phyloP scores from a whole-genome alignment of 1,284 basidiomycete species.

The Trichosporon coremiiforme region DNA sequence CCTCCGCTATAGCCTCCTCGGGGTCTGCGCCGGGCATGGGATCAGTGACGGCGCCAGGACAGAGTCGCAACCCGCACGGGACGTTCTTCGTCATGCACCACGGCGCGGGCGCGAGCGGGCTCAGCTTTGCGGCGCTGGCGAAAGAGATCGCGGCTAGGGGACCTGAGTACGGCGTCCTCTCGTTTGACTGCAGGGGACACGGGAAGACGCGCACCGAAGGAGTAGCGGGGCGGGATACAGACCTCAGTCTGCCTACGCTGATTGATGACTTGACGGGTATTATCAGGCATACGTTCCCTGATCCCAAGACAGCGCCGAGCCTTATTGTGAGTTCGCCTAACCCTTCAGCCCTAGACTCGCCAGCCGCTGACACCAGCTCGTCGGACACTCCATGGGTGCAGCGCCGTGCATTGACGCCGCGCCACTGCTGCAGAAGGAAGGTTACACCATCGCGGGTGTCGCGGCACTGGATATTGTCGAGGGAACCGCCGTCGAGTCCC shows the following conservation, averaged over 20 bases:
- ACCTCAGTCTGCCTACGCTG: slow-evolving; percentile 72
- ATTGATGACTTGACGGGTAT: slow-evolving; percentile 71
- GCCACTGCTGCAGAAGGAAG: slow-evolving; percentile 66
- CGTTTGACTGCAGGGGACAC: slow-evolving; percentile 84
- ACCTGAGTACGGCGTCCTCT: slow-evolving; percentile 78
- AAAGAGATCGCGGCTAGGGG: slow-evolving; percentile 68
- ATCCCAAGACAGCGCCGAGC: slow-evolving; percentile 66
- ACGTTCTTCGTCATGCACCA: slow-evolving; percentile 89
- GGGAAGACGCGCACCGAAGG: slow-evolving; percentile 63
- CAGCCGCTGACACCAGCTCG: slow-evolving; percentile 61
- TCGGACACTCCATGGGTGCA: slow-evolving; percentile 90
- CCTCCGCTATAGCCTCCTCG: not conserved
- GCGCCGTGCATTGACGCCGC: slow-evolving; percentile 76
- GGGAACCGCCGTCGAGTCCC: slow-evolving; percentile 90
- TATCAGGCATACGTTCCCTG: slow-evolving; percentile 69
- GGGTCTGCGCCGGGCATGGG: not conserved
- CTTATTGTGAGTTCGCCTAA: slow-evolving; percentile 64
- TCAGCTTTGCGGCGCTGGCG: slow-evolving; percentile 87
- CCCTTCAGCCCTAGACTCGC: too few species aligned
- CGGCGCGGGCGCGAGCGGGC: slow-evolving; percentile 85
- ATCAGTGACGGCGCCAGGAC: slow-evolving; percentile 8
- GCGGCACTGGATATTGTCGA: slow-evolving; percentile 95
- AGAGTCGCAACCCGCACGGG: slow-evolving; percentile 50
- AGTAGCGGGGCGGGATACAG: slow-evolving; percentile 59
- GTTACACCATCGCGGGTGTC: slow-evolving; percentile 77